Evolutionary conservation across 2,329 filamentous ascomycete species (phyloP).

Genomic region (Ascocoryne sarcoides): DNA sequence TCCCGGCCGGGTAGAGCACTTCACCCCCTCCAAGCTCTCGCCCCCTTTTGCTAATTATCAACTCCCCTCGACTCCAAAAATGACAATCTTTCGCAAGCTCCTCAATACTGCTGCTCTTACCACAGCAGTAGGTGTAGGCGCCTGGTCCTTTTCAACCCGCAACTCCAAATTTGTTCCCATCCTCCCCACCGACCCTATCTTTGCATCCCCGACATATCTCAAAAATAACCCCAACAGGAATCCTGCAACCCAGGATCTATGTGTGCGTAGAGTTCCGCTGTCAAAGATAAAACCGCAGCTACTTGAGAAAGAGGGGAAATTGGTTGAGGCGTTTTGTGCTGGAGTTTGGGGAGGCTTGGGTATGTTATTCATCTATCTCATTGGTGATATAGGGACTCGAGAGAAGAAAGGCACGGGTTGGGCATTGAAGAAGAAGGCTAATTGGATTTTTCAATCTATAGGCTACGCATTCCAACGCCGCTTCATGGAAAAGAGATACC

Average conservation of each 20-base stretch:
- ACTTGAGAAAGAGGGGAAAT: conserved; percentile 57
- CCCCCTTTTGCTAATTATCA: neutral
- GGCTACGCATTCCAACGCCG: conserved; percentile 48
- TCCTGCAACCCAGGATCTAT: conserved; percentile 55
- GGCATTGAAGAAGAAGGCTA: neutral
- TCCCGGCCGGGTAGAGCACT: neutral
- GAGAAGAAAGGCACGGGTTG: neutral
- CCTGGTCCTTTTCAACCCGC: conserved; percentile 10
- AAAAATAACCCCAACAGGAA: conserved; percentile 55
- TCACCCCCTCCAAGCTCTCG: neutral
- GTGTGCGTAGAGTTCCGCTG: conserved; percentile 53
- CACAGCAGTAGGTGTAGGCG: neutral
- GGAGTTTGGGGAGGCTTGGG: conserved; percentile 34
- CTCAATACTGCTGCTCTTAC: neutral
- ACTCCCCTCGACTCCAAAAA: neutral
- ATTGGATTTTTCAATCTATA: conserved; percentile 6
- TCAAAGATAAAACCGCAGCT: conserved; percentile 56
- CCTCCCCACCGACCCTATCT: conserved; percentile 50
- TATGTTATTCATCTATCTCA: conserved; percentile 30
- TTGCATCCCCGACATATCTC: conserved; percentile 46
- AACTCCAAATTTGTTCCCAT: conserved; percentile 40
- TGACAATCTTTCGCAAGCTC: neutral
- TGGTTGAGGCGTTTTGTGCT: conserved; percentile 29
- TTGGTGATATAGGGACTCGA: neutral
- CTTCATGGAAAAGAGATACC: conserved; percentile 51